phyloP scores from a whole-genome alignment of 139 green algal genomes.

The Coccomyxa sp. region DNA sequence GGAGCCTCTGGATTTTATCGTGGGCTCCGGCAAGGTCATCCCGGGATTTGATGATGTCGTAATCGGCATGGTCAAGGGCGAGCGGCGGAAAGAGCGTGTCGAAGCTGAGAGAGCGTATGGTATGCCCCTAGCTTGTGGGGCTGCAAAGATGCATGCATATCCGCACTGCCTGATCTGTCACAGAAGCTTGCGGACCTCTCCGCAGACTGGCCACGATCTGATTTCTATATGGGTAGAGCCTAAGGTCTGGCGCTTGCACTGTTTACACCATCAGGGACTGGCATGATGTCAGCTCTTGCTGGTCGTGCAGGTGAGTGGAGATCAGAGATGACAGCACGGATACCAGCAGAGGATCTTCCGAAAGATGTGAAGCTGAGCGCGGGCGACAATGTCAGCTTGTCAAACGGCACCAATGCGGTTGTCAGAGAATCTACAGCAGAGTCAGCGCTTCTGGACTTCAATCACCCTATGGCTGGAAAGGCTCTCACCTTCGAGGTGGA shows the following conservation, averaged over 20 bases:
- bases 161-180: no score
- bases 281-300: no score
- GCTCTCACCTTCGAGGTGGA: slow-evolving; percentile 69
- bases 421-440: slow-evolving; percentile 20
- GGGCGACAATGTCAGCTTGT: slow-evolving; percentile 37
- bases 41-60: slow-evolving; percentile 64
- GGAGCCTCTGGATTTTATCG: slow-evolving; percentile 56
- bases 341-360: not conserved
- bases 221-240: no score
- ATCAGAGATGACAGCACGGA: slow-evolving; percentile 2
- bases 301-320: not conserved
- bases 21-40: slow-evolving; percentile 62
- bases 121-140: not conserved
- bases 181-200: no score
- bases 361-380: slow-evolving; percentile 7
- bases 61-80: slow-evolving; percentile 52
- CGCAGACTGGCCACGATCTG: no score
- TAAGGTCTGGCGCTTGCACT: no score
- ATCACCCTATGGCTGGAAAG: slow-evolving; percentile 67
- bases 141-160: slow-evolving; percentile 13
- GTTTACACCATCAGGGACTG: no score
- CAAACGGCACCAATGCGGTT: slow-evolving; percentile 41
- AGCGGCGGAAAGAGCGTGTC: slow-evolving; percentile 40
- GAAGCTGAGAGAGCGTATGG: slow-evolving; percentile 40
- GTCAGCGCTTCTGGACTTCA: slow-evolving; percentile 58